These are phyloP conservation scores for Musa acuminata DNA, from an alignment of 176 grass and related monocot species.

Conservation along the genomic window DNA sequence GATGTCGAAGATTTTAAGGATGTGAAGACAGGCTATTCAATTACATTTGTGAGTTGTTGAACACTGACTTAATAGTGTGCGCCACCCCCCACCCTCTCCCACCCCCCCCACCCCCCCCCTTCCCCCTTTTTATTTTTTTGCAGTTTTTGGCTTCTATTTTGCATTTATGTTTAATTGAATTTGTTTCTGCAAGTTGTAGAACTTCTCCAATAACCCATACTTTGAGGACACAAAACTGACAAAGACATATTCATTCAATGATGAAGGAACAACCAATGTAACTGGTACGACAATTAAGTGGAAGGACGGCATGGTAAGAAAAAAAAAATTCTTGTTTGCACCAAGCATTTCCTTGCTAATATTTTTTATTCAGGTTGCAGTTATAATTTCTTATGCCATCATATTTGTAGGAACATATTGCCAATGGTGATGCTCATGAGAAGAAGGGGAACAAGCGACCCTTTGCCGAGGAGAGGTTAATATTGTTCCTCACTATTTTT, in stretches of 20 bases:
- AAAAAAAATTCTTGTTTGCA: background rate
- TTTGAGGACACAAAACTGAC: slow-evolving; percentile 68
- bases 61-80: too few relatives aligned
- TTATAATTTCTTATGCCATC: slow-evolving; percentile 25
- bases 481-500: slow-evolving; percentile 7
- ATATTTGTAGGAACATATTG: slow-evolving; percentile 42
- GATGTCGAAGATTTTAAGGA: slow-evolving; percentile 69
- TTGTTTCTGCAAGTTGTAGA: slow-evolving; percentile 39
- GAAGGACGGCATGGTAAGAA: slow-evolving; percentile 84
- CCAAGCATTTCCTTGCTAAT: background rate
- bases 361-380: slow-evolving; percentile 9
- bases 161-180: background rate
- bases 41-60: slow-evolving; percentile 48
- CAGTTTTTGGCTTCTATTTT: background rate
- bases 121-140: too few relatives aligned
- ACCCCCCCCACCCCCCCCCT: too few relatives aligned
- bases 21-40: slow-evolving; percentile 73
- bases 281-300: slow-evolving; percentile 70
- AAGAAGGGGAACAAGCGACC: slow-evolving; percentile 71
- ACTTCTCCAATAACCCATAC: slow-evolving; percentile 71
- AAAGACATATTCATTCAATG: slow-evolving; percentile 71
- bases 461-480: slow-evolving; percentile 70
- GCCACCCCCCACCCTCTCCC: too few relatives aligned
- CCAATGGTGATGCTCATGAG: slow-evolving; percentile 45
- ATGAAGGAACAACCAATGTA: slow-evolving; percentile 71